Evolutionary conservation across 208 protist genomes (phyloP), one percentile per base, ranked within the genome.

Genomic region (Trypanosoma rangeli): DNA sequence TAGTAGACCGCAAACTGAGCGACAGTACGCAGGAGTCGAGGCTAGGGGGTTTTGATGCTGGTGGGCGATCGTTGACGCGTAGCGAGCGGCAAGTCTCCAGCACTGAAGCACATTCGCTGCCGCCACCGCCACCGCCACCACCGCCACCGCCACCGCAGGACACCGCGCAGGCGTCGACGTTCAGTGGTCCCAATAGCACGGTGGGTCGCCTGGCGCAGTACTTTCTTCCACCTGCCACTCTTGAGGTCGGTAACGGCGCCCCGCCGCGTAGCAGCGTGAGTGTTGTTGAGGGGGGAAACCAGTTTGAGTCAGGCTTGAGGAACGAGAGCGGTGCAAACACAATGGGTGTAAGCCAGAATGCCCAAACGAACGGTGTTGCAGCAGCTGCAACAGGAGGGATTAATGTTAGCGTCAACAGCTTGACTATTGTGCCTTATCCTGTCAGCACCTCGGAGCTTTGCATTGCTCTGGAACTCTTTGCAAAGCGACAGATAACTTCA

Each of bases 1-100:
- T 96, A 37, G 91, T 96, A 3, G 85, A 96, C 59, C 73, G 50
- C 48, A 89, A 82, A 39, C 77, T 95, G 49, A 86, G 82, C 57
- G 83, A 90, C 56, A 76, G 58, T 58, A 20, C 8, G 42, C 16
- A 69, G n/a, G 33, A 69, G 3, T 48, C 31, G 44, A 49, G 52
- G 24, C 48, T 10, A 33, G 29, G 7, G 37, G 52, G 35, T 16
- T 8, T 5, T 15, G 31, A 52, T 5, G 37, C 22, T 44, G 26
- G 26, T 50, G 22, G n/a, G 28, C 20, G 48, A 1, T 28, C 29
- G 39, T 48, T 18, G 35, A 37, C 31, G 55, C 44, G 53, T 26
- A 42, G 44, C 26, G n/a, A 31, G 7, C n/a, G 8, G 4, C 42
- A 10, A 1, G 24, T 13, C n/a, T 24, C 16, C 28, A 52, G 8